Base-by-base conservation (phyloP, 768 basidiomycete species). In the Multifurca ochricompacta region DNA sequence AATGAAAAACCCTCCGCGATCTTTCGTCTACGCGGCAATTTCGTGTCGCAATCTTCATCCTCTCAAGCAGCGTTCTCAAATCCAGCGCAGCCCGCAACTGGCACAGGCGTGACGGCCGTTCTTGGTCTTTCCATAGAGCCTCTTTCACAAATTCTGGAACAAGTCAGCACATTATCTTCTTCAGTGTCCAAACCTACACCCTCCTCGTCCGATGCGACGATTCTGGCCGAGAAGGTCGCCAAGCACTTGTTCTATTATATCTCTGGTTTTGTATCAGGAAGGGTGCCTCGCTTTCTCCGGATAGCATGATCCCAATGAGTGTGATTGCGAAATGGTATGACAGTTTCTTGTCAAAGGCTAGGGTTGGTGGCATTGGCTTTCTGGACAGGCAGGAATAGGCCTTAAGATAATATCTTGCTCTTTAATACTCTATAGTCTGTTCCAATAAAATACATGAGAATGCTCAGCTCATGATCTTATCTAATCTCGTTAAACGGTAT, bases 1-100 rank as follows among this genome's bases (percentile, higher is more conserved):
- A 91, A 91, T 65, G 88, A 91, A 30, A 91, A 91, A 65, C 90
- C 90, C 0, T 90, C 88, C 10, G 87, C 89, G 0, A 89, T 92
- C 64, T 91, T 91, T 70, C 87, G 90, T 21, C 74, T 91, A 21
- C 79, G 83, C 4, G 82, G 85, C 7, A 78, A 78, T 10, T 85
- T 81, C 64, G 73, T 71, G n/a, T 59, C 73, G 0, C 50, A 64
- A 10, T 65, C 71, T 2, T 59, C 69, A 0, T 52, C 63, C 19
- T 59, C 69, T 8, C 64, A 68, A 35, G 65, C 64, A 11, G 62
- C 70, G 14, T 71, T 70, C 56, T 63, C 62, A 34, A 60, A 61
- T 39, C 63, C 62, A 25, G 54, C 50, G 5, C 62, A 65, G 4
- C 65, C 69, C 2, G 2, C 68, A 56, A n/a, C 54, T 30, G 58